These are phyloP conservation scores for Benincasa hispida DNA, from an alignment of 306 rosid species.

Conservation along the genomic window DNA sequence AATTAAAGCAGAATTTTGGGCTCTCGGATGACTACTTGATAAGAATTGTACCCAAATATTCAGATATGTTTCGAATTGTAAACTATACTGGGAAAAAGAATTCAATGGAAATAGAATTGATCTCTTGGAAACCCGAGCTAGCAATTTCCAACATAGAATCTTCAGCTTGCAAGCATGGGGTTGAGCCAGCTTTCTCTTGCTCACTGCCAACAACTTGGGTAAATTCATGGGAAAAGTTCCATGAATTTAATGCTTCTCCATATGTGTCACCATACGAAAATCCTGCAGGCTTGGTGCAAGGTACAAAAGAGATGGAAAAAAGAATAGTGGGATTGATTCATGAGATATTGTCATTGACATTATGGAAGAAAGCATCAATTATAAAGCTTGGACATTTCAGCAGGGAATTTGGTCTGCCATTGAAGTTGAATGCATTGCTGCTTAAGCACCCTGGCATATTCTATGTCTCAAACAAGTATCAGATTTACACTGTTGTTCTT, in stretches of 20 bases:
- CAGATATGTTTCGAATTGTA: constrained; percentile 47
- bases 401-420: constrained; percentile 61
- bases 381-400: constrained; percentile 63
- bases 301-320: constrained; percentile 68
- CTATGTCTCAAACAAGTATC: constrained; percentile 72
- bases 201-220: constrained; percentile 66
- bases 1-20: constrained; percentile 54
- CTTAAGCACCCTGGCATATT: constrained; percentile 75
- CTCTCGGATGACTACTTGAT: constrained; percentile 67
- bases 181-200: constrained; percentile 39
- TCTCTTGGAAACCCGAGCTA: constrained; percentile 54
- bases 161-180: constrained; percentile 25
- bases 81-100: constrained; percentile 44
- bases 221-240: constrained; percentile 62
- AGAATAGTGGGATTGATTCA: constrained; percentile 67
- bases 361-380: constrained; percentile 78
- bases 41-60: constrained; percentile 37
- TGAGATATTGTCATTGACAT: constrained; percentile 65
- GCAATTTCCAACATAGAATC: constrained; percentile 52
- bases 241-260: constrained; percentile 42
- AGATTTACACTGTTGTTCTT: constrained; percentile 59
- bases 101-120: constrained; percentile 64
- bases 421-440: constrained; percentile 48
- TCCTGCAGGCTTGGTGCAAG: constrained; percentile 26
- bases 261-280: constrained; percentile 65